Base-by-base conservation (phyloP, 331 rosid genomes). In the Rosa hybrid region DNA sequence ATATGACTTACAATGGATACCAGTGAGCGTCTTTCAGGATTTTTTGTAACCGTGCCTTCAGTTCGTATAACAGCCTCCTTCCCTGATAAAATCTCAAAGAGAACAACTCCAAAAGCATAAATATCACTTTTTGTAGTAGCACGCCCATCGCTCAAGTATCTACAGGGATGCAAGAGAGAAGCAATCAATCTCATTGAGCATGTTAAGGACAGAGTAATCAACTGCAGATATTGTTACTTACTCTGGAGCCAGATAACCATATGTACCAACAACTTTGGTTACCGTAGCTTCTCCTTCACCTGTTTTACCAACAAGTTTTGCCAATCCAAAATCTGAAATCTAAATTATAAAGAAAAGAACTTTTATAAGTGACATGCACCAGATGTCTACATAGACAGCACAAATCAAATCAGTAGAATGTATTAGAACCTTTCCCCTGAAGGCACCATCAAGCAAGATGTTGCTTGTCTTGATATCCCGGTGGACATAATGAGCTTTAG, bases 301-400 rank as follows among this genome's bases (percentile, higher is more conserved):
- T 49, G 89, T 78, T 85, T 79, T 91, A n/a, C 97, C 98, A 34
- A 88, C 92, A 78, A 93, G 98, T 77, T 90, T 96, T 45, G 99
- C 99, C 88, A 96, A 86, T 81, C 99, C 99, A 76, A 96, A 93
- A 88, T 96, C 99, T 77, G 99, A 96, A 85, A 96, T 93, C 99
- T 96, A 69, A 17, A 71, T 77, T 63, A 70, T 51, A 82, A 64
- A 41, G 25, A 68, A 23, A 56, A 69, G 17, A 79, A 72, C 45
- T 21, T 9, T 23, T 60, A 11, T 82, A 13, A 30, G 83, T 75
- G 67, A 71, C 60, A 78, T 21, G 77, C 72, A 71, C 59, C 13
- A 64, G 49, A 67, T 38, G 74, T 21, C 38, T 5, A 50, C 69
- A 84, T 60, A 18, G 13, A 75, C 59, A 78, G 78, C 11, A 77